These are phyloP conservation scores for Boletus subparvulus DNA, from an alignment of 768 basidiomycete species.

Conservation along the genomic window DNA sequence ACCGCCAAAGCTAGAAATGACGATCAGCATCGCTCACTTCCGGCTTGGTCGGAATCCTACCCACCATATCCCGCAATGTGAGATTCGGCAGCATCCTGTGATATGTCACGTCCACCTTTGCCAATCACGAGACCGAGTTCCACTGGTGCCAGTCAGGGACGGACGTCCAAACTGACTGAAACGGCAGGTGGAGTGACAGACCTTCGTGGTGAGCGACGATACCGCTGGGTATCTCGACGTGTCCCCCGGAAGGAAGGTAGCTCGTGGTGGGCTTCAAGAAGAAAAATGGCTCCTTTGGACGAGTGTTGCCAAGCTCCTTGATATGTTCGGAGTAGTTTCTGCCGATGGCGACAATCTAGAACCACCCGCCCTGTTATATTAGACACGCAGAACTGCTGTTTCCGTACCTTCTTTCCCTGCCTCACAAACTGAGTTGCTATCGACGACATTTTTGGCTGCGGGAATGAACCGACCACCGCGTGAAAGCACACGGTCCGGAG, in stretches of 20 bases:
- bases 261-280: constrained; percentile 96
- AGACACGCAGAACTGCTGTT: background rate
- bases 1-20: constrained; percentile 72
- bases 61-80: constrained; percentile 92
- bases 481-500: background rate
- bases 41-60: constrained; percentile 8
- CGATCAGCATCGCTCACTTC: background rate
- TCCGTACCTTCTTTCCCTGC: constrained; percentile 46
- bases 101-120: constrained; percentile 80
- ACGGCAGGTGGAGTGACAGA: constrained; percentile 21
- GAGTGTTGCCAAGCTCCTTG: constrained; percentile 85
- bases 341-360: constrained; percentile 91
- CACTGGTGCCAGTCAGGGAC: constrained; percentile 44
- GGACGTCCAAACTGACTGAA: background rate
- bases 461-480: background rate
- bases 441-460: constrained; percentile 28
- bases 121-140: constrained; percentile 98
- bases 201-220: constrained; percentile 91
- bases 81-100: constrained; percentile 63
- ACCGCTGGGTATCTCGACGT: constrained; percentile 83
- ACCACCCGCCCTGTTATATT: background rate
- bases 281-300: constrained; percentile 94
- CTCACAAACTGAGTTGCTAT: constrained; percentile 42
- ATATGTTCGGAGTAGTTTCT: constrained; percentile 91
- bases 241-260: constrained; percentile 75